A percentile compares a stretch with the other conserved stretches of the same genome.
These are phyloP conservation scores for Dendrobium catenatum DNA, from an alignment of 106 monocot genomes.

Conservation along the genomic window DNA sequence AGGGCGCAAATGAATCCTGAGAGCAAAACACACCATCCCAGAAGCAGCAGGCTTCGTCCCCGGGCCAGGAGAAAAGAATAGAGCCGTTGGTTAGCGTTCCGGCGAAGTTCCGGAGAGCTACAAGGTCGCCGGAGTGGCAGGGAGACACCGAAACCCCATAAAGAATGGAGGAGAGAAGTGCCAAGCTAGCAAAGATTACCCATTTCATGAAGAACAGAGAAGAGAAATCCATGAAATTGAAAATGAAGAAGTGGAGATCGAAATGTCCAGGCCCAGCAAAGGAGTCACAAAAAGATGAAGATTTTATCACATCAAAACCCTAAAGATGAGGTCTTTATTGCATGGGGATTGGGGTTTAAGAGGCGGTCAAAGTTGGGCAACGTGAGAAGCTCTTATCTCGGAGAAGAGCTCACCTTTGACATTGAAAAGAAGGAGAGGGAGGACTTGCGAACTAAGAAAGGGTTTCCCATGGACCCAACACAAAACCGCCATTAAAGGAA, in stretches of 20 bases:
- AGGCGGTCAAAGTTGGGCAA: background rate
- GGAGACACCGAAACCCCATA: background rate
- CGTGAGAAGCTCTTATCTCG: background rate
- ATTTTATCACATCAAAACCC: background rate
- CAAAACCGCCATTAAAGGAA: constrained; percentile 7
- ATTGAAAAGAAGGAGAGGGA: background rate
- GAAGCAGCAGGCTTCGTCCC: constrained; percentile 29
- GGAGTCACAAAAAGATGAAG: background rate
- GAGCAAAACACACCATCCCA: constrained; percentile 56
- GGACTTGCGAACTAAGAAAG: background rate
- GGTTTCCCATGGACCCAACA: constrained; percentile 5
- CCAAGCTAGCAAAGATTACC: background rate
- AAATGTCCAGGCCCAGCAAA: background rate
- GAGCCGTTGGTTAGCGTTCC: constrained; percentile 28
- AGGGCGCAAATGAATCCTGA: background rate
- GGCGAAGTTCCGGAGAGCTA: constrained; percentile 37
- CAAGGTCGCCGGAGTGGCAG: constrained; percentile 42
- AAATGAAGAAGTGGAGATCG: background rate
- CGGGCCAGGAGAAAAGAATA: constrained; percentile 15
- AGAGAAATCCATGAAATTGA: background rate
- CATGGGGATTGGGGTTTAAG: constrained; percentile 2
- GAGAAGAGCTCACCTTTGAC: background rate
- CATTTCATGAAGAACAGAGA: background rate
- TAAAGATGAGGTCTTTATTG: background rate
- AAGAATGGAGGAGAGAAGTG: background rate